Evolutionary conservation across 257 asterid species (phyloP).

Genomic region (Dorcoceras hygrometricum): DNA sequence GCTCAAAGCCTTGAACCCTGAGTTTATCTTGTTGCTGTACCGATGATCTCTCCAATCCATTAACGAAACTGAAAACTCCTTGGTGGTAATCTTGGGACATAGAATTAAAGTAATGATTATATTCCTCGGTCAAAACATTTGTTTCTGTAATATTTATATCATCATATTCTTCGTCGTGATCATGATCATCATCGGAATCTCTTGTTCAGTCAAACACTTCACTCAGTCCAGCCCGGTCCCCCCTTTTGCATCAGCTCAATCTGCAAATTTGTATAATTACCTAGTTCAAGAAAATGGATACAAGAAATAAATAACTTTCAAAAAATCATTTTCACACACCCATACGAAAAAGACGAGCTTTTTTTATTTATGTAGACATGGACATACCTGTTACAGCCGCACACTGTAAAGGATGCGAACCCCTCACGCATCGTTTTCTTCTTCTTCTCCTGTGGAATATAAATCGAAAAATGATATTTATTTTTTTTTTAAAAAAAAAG

Average conservation of each 20-base stretch:
- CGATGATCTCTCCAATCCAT: conserved; percentile 24
- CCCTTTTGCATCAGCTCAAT: not conserved
- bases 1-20: too few relatives aligned
- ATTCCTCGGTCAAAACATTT: too few relatives aligned
- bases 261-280: not conserved
- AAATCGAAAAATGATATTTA: not conserved
- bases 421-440: conserved; percentile 80
- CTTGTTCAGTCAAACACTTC: not conserved
- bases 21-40: too few relatives aligned
- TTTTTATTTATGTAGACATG: conserved; percentile 37
- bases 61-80: not conserved
- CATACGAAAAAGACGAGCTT: conserved; percentile 34
- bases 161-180: conserved; percentile 38
- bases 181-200: conserved; percentile 24
- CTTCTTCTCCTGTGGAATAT: conserved; percentile 38
- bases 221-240: not conserved
- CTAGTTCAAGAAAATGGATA: not conserved
- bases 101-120: not conserved
- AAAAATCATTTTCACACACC: conserved; percentile 22
- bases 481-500: not conserved
- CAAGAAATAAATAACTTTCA: conserved; percentile 18
- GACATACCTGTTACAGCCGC: conserved; percentile 73
- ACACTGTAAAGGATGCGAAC: conserved; percentile 53
- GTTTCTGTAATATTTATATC: conserved; percentile 42
- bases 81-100: not conserved